Evolutionary conservation across 495 filamentous ascomycete species (phyloP), one percentile per base, ranked within the genome.

Genomic region (Jackrogersella multiformis): DNA sequence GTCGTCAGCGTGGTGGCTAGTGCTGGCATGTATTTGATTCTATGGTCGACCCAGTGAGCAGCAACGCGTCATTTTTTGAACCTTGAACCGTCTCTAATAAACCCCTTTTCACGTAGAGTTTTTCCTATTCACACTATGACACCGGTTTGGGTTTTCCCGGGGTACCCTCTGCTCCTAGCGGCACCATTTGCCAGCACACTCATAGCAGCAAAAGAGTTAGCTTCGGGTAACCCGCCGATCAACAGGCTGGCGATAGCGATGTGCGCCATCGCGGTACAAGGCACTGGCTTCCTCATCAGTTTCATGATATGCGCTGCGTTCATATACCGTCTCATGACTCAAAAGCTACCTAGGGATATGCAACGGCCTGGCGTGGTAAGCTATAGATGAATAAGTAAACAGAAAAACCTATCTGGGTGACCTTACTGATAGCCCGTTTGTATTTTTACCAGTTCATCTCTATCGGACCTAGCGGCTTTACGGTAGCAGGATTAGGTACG

Each of bases 91-190:
- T n/a, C 21, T 26, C 21, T 13, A 46, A 56, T 58, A 30, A 68
- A 34, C 7, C 13, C 52, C 61, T 10, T 32, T 7, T 20, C 56
- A 56, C 12, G 23, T 30, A 78, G 77, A 66, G 86, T 89, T 20
- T 94, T 94, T 69, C 93, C 92, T 1, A 92, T 96, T 32, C 87
- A 88, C 16, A 87, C 89, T 32, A 96, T 96, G 92, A 96, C 92
- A 0, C 92, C 92, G 0, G 87, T 94, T 45, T 96, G 92, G 92
- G 93, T 96, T 32, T 96, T 96, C 62, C 92, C 92, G 0, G 92
- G 91, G 0, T 96, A 96, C 66, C 92, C 92, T 0, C 85, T 96
- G 57, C 85, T 96, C 5, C 86, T 96, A 0, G 85, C 90, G 4
- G 92, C 90, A 6, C 91, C 92, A 0, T 86, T 91, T 73, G 92